These are phyloP conservation scores for Sequoia sempervirens DNA, from an alignment of 75 land plant genomes.

Conservation along the genomic window DNA sequence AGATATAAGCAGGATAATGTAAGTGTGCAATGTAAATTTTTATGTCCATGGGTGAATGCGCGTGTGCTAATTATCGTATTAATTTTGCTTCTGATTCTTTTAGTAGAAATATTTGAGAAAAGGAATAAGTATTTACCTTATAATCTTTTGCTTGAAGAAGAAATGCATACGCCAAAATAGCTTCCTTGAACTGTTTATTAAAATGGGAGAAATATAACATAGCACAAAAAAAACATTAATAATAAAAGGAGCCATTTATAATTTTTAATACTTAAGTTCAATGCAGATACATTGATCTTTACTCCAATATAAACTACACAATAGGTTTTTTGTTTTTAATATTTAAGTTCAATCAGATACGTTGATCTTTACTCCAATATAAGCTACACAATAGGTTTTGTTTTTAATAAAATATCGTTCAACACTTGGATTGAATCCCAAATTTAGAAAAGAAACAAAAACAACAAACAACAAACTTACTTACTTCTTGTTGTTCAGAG, in stretches of 20 bases:
- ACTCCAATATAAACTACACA: neutral
- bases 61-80: neutral
- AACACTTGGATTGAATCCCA: neutral
- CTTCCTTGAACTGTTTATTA: constrained; percentile 74
- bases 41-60: neutral
- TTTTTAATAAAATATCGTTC: neutral
- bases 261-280: neutral
- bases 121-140: constrained; percentile 29
- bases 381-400: neutral
- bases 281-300: neutral
- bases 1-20: neutral
- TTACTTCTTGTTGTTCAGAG: constrained; percentile 92
- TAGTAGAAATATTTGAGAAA: neutral
- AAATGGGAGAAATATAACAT: neutral
- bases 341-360: neutral
- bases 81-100: neutral
- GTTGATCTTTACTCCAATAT: neutral
- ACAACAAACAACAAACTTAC: too few species aligned
- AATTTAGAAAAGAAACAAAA: neutral
- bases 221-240: neutral
- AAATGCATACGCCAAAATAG: constrained; percentile 69
- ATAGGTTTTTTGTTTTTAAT: neutral
- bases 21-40: neutral
- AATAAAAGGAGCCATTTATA: neutral
- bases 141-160: constrained; percentile 38